Percentiles rank a stretch among this genome's conserved stretches.
Conservation (phyloP, 768 basidiomycete genomes). For the Russula compacta region DNA sequence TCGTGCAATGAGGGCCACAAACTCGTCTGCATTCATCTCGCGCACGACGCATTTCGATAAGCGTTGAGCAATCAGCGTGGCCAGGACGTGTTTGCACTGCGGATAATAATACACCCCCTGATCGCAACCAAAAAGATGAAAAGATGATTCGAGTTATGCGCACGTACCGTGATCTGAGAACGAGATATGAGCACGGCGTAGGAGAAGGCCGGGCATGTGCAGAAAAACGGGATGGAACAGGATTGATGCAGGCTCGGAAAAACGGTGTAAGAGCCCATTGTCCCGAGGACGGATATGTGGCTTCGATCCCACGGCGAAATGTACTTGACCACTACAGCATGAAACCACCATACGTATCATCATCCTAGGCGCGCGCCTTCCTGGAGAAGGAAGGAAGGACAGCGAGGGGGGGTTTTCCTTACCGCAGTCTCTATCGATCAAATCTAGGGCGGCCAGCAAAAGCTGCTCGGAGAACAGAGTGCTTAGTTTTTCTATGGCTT, state of each 20-base stretch:
- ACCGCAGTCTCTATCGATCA: constrained; percentile 70
- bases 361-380: too few relatives aligned
- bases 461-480: constrained; percentile 53
- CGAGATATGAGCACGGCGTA: constrained; percentile 52
- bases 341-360: neutral
- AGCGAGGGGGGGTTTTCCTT: constrained; percentile 18
- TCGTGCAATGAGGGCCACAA: constrained; percentile 36
- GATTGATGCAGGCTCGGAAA: constrained; percentile 36
- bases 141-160: neutral
- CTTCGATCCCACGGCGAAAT: constrained; percentile 45
- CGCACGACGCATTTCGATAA: constrained; percentile 45
- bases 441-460: constrained; percentile 61
- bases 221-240: constrained; percentile 40
- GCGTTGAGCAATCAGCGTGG: constrained; percentile 49
- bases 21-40: constrained; percentile 36
- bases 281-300: constrained; percentile 61
- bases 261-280: constrained; percentile 54
- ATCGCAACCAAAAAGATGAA: neutral
- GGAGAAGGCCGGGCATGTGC: constrained; percentile 67
- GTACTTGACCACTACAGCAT: constrained; percentile 49
- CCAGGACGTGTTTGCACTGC: constrained; percentile 78
- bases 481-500: constrained; percentile 45
- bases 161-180: constrained; percentile 53
- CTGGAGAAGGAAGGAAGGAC: neutral
- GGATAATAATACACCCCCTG: neutral